Percentiles rank a stretch among this genome's conserved stretches.
phyloP scores from a whole-genome alignment of 345 rosid genomes.

The Theobroma cacao region DNA sequence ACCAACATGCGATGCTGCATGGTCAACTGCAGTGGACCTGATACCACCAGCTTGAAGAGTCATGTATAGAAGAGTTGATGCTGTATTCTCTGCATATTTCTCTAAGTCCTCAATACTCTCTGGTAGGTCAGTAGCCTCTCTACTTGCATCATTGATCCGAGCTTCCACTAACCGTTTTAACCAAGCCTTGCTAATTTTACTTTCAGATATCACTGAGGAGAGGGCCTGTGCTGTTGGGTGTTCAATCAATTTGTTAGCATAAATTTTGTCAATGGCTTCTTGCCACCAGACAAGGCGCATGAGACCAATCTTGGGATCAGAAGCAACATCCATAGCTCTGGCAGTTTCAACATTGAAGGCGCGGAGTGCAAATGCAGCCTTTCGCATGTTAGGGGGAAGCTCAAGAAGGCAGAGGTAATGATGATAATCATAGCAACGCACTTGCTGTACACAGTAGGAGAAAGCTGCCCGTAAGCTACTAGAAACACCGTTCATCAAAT shows the following conservation, averaged over 20 bases:
- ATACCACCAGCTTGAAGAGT: constrained; percentile 90
- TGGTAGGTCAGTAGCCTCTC: constrained; percentile 63
- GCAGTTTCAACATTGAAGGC: constrained; percentile 95
- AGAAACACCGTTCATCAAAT: constrained; percentile 60
- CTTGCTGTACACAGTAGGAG: constrained; percentile 84
- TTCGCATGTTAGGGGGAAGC: constrained; percentile 73
- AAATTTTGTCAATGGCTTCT: constrained; percentile 87
- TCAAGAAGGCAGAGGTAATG: constrained; percentile 96
- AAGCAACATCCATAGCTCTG: constrained; percentile 91
- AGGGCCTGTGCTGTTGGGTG: constrained; percentile 83
- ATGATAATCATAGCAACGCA: constrained; percentile 87
- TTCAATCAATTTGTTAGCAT: constrained; percentile 57
- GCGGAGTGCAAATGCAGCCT: constrained; percentile 87
- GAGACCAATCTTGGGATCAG: constrained; percentile 86
- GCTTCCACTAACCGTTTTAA: constrained; percentile 86
- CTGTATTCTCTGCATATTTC: constrained; percentile 83
- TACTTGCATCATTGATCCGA: constrained; percentile 68
- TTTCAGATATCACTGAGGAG: constrained; percentile 63
- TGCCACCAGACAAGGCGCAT: constrained; percentile 97
- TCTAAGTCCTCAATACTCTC: constrained; percentile 69
- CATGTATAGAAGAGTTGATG: constrained; percentile 72
- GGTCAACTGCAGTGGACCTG: constrained; percentile 75
- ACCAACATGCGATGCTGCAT: constrained; percentile 88
- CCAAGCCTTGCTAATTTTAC: constrained; percentile 75
- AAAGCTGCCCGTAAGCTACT: constrained; percentile 65